Evolutionary conservation across 768 basidiomycete species (phyloP), one percentile per base, ranked within the genome.

Genomic region (Phaeolepiota aurea): DNA sequence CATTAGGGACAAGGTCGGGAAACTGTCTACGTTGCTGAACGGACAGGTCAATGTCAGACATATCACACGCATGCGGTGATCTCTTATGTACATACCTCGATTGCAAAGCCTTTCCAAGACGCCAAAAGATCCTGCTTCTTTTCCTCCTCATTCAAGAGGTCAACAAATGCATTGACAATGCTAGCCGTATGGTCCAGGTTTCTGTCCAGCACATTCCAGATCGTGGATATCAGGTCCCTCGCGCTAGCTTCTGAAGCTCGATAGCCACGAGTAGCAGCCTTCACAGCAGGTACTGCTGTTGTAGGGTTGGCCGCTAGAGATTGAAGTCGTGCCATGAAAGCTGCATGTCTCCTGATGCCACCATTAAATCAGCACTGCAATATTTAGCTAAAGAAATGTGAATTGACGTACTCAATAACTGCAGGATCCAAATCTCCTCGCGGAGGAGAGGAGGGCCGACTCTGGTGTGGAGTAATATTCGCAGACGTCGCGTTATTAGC

Each of bases 51-150:
- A 48, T 20, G 21, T 12, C 28, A 32, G 15, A 12, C 36, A n/a
- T n/a, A n/a, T n/a, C n/a, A n/a, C n/a, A n/a, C n/a, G n/a, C n/a
- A n/a, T n/a, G n/a, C n/a, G 14, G 15, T 40, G 20, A 10, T 19
- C 5, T 25, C 7, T 1, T 15, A 37, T 5, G 37, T 12, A 48
- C 50, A 11, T 44, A 89, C 87, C 75, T 94, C 87, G 20, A 87
- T 67, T 42, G 81, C 80, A 59, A 92, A 91, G 1, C 78, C 79
- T 37, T 85, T 87, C 83, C 93, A 87, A 0, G 87, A 83, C 1
- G 65, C 53, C 38, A 92, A 62, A 1, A 98, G 54, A 41, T 79
- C 81, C 23, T 72, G 68, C 42, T 83, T 82, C 73, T 96, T 93
- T 15, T 91, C 88, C 36, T 82, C 79, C 25, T 88, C 87, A 2